Percentiles rank a stretch among this genome's conserved stretches.
Conservation (phyloP, 2,329 filamentous ascomycete genomes). For the Fusarium longipes region DNA sequence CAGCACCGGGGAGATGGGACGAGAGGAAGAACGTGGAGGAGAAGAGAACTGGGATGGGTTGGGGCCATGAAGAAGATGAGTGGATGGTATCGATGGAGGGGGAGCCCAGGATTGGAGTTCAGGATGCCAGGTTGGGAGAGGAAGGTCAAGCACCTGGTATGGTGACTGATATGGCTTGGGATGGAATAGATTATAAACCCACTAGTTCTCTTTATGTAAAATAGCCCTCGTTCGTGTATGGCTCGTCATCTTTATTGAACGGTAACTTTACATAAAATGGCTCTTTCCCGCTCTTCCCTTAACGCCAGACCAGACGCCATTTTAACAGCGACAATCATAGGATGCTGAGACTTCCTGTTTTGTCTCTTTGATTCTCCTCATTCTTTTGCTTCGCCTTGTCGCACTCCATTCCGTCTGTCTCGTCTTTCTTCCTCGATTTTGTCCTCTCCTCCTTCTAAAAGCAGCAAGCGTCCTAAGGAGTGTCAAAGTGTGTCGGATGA, state of each 20-base stretch:
- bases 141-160: slow-evolving; percentile 27
- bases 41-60: slow-evolving; percentile 58
- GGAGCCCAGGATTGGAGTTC: slow-evolving; percentile 45
- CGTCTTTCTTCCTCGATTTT: background rate
- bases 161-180: slow-evolving; percentile 21
- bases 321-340: slow-evolving; percentile 38
- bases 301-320: slow-evolving; percentile 51
- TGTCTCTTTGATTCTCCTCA: slow-evolving; percentile 18
- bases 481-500: slow-evolving; percentile 40
- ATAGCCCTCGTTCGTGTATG: slow-evolving; percentile 35
- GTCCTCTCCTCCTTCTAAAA: slow-evolving; percentile 4
- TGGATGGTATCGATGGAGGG: slow-evolving; percentile 50
- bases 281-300: slow-evolving; percentile 47
- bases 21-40: slow-evolving; percentile 54
- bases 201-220: slow-evolving; percentile 35
- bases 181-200: no score
- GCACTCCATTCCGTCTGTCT: background rate
- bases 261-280: slow-evolving; percentile 48
- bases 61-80: slow-evolving; percentile 58
- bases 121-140: slow-evolving; percentile 44
- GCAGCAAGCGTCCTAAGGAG: slow-evolving; percentile 39
- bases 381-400: background rate
- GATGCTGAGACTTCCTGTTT: slow-evolving; percentile 37
- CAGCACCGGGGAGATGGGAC: slow-evolving; percentile 46
- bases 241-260: slow-evolving; percentile 42